Evolutionary conservation across 208 protist genomes (phyloP).

Genomic region (Crithidia thermophila): DNA sequence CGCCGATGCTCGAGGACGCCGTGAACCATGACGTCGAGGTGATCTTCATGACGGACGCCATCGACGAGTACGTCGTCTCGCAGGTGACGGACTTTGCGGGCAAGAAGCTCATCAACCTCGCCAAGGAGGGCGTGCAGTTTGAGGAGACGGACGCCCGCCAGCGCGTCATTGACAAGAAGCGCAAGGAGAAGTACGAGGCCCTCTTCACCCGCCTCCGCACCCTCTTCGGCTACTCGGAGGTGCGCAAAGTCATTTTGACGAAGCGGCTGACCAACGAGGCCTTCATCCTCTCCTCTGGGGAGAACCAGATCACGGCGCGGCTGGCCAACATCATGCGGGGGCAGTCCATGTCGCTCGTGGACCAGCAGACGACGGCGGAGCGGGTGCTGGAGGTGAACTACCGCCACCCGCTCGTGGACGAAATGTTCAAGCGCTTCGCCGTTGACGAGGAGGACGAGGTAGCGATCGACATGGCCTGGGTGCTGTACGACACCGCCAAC

Average conservation of each 20-base stretch:
- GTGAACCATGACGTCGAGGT: constrained; percentile 87
- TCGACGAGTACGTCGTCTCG: constrained; percentile 98
- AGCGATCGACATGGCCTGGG: constrained; percentile 88
- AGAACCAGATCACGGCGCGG: constrained; percentile 96
- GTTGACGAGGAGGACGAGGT: constrained; percentile 85
- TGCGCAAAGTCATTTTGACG: constrained; percentile 93
- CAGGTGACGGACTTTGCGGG: constrained; percentile 95
- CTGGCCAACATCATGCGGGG: constrained; percentile 97
- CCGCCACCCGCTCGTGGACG: constrained; percentile 95
- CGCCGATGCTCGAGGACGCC: constrained; percentile 88
- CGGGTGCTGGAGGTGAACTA: constrained; percentile 99
- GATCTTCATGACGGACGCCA: constrained; percentile 96
- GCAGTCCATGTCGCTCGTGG: constrained; percentile 88
- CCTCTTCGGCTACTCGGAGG: constrained; percentile 69
- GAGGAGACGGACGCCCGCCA: constrained; percentile 87
- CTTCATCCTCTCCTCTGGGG: constrained; percentile 92
- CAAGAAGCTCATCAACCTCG: constrained; percentile 97
- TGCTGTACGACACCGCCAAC: constrained; percentile 97
- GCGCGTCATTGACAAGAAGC: constrained; percentile 92
- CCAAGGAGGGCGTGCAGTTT: constrained; percentile 96
- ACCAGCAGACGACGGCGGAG: constrained; percentile 54
- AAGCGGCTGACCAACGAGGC: constrained; percentile 95
- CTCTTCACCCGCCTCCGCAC: constrained; percentile 86
- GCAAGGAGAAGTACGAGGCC: constrained; percentile 86
- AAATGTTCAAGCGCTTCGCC: constrained; percentile 90